Evolutionary conservation across 768 basidiomycete species (phyloP), one percentile per base, ranked within the genome.

Genomic region (Tulasnella sp.): DNA sequence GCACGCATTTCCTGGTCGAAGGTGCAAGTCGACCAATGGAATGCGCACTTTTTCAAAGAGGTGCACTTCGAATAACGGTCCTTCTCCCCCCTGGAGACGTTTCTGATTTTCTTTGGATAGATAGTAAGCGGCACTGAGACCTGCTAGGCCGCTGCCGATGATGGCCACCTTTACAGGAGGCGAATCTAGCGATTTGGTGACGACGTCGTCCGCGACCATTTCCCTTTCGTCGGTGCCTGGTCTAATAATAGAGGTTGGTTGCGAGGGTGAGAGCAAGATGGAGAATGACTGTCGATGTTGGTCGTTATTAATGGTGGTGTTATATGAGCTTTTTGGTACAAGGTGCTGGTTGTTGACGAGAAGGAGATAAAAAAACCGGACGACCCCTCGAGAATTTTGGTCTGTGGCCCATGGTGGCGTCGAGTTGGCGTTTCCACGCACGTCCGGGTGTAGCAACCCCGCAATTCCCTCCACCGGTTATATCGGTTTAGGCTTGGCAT

Each of bases 61-160:
- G 83, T 91, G 91, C 0, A 93, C 90, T 77, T 93, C 90, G 57
- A 90, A 88, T 32, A 37, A 39, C 7, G 61, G 26, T 18, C 32
- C 32, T 11, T 44, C 42, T 29, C 26, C 69, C 18, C 26, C 26
- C 6, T 73, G 29, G n/a, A 29, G 26, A 23, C 90, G 86, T 70
- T 86, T 83, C 10, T 83, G 82, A 9, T 84, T 83, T 0, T 82
- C 78, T 37, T 80, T 73, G 18, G 78, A 77, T 15, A 93, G 83
- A 23, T 91, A 83, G 82, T 92, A 88, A 2, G 91, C 91, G 35
- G 91, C 87, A 0, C 91, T 90, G 35, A 93, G 86, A 5, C 92
- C 92, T 32, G 92, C 91, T 6, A 94, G 87, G 29, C 92, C 92
- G 77, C 88, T 90, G 16, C 92, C 92, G 16, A 93, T 83, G 42